Evolutionary conservation across 2,329 filamentous ascomycete genomes (phyloP).

Genomic region (Cladorrhinum sp.): DNA sequence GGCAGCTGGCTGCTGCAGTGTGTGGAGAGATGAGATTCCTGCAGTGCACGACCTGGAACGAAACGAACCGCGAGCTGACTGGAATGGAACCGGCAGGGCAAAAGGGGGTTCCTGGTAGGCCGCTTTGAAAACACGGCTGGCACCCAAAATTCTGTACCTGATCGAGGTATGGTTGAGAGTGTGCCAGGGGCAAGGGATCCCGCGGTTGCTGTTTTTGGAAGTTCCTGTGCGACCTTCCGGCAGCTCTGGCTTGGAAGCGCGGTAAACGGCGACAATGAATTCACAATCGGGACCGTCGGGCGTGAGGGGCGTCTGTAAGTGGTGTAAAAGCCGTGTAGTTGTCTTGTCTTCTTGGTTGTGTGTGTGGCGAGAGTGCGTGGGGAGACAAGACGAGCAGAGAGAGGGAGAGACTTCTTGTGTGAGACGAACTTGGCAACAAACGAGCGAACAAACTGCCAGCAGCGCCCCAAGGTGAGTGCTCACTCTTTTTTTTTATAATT

Average conservation of each 20-base stretch:
- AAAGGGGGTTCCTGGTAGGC: slow-evolving; percentile 24
- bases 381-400: not conserved
- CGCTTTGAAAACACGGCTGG: slow-evolving; percentile 26
- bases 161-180: slow-evolving; percentile 23
- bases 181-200: slow-evolving; percentile 25
- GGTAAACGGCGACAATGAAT: slow-evolving; percentile 16
- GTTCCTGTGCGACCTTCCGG: slow-evolving; percentile 27
- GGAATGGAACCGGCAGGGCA: slow-evolving; percentile 25
- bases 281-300: slow-evolving; percentile 24
- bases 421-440: slow-evolving; percentile 3
- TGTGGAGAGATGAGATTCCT: slow-evolving; percentile 21
- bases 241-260: slow-evolving; percentile 18
- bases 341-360: slow-evolving; percentile 3
- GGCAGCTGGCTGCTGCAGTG: slow-evolving; percentile 18
- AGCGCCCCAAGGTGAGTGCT: slow-evolving; percentile 15
- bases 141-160: slow-evolving; percentile 27
- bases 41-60: slow-evolving; percentile 25
- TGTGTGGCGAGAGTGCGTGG: not conserved
- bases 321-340: slow-evolving; percentile 2
- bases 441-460: not conserved
- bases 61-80: slow-evolving; percentile 26
- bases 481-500: slow-evolving; percentile 11
- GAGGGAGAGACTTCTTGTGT: not conserved
- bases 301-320: slow-evolving; percentile 9
- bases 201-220: slow-evolving; percentile 31